Evolutionary conservation across 306 rosid genomes (phyloP).

Genomic region (Dryas alaskensis): DNA sequence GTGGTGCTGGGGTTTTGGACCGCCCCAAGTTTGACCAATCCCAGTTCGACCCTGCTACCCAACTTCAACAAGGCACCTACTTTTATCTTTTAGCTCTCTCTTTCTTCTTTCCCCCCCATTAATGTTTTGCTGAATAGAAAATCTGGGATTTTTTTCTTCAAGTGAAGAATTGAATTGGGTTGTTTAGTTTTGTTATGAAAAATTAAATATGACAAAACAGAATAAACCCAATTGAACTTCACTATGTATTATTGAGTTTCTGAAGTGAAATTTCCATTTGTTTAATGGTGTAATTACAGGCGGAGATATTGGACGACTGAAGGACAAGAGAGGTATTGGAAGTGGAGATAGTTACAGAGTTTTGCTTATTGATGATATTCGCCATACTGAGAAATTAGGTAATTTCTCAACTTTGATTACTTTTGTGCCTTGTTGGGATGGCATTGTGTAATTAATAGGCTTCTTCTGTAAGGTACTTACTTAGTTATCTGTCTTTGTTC

Average conservation of each 20-base stretch:
- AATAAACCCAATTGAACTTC: neutral
- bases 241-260: too few species aligned
- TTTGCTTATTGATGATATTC: constrained; percentile 30
- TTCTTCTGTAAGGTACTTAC: too few species aligned
- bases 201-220: too few species aligned
- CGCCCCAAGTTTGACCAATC: constrained; percentile 27
- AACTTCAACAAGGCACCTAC: constrained; percentile 14
- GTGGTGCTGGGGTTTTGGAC: constrained; percentile 28
- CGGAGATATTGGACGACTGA: constrained; percentile 28
- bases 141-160: neutral
- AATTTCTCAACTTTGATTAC: neutral
- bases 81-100: too few species aligned
- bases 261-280: neutral
- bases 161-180: neutral
- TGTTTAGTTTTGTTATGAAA: neutral
- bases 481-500: neutral
- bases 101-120: neutral
- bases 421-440: too few species aligned
- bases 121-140: neutral
- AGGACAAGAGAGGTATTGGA: constrained; percentile 19
- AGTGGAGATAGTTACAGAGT: constrained; percentile 32
- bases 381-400: constrained; percentile 30
- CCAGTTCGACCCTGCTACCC: constrained; percentile 17
- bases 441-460: neutral
- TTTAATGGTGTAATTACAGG: constrained; percentile 8